Conservation (phyloP, 805 yeast genomes). For the Deakozyma indianensis region DNA sequence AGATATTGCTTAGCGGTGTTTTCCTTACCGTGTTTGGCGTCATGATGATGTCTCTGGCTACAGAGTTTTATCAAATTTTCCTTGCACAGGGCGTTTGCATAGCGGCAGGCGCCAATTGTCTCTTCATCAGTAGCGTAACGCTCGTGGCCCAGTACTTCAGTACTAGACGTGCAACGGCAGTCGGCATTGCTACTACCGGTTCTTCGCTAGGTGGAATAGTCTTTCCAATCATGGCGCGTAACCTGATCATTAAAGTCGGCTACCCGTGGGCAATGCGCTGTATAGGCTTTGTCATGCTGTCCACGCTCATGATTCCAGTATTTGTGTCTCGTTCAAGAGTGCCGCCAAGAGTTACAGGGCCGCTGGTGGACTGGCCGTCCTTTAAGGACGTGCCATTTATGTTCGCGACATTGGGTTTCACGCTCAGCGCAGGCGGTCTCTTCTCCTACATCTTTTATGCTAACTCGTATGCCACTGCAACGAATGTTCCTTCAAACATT, state of each 20-base stretch:
- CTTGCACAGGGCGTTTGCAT: conserved; percentile 37
- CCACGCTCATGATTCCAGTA: conserved; percentile 13
- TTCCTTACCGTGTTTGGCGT: conserved; percentile 14
- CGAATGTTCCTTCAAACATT: conserved; percentile 10
- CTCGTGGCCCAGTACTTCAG: conserved; percentile 32
- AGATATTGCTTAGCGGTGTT: conserved; percentile 13
- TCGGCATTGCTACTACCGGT: conserved; percentile 34
- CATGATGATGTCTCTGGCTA: conserved; percentile 23
- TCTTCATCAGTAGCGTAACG: conserved; percentile 30
- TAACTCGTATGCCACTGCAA: conserved; percentile 17
- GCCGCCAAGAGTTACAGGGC: conserved; percentile 18
- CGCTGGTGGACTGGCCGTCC: conserved; percentile 13
- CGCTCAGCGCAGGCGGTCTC: conserved; percentile 18
- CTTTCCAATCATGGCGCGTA: conserved; percentile 34
- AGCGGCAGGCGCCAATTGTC: conserved; percentile 30
- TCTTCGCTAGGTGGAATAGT: conserved; percentile 38
- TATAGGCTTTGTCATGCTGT: conserved; percentile 30
- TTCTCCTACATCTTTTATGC: conserved; percentile 23
- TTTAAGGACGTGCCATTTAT: conserved; percentile 16
- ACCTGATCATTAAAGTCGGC: conserved; percentile 29
- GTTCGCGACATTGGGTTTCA: conserved; percentile 12
- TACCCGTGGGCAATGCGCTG: conserved; percentile 40
- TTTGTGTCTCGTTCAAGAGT: conserved; percentile 15
- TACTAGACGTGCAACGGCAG: conserved; percentile 29
- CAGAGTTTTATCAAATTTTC: conserved; percentile 35